A percentile compares a stretch with the other conserved stretches of the same genome.
These are phyloP conservation scores for Aspergillus bertholletiae DNA, from an alignment of 495 filamentous ascomycete genomes.

Conservation along the genomic window DNA sequence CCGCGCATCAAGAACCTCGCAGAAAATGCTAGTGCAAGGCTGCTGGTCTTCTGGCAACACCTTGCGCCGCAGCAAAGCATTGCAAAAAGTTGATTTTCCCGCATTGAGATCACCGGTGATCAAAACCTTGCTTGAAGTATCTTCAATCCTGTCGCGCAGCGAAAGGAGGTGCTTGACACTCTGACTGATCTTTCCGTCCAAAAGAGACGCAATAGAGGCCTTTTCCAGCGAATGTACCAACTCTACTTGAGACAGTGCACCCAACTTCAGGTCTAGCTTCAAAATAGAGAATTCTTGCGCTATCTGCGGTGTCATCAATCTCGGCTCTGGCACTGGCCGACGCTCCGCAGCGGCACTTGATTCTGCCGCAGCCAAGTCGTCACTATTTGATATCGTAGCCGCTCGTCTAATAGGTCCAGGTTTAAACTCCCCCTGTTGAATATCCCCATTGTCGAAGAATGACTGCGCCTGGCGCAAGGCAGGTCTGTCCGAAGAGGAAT, in stretches of 20 bases:
- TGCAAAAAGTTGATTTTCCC: slow-evolving; percentile 98
- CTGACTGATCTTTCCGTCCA: slow-evolving; percentile 91
- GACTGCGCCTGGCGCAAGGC: slow-evolving; percentile 53
- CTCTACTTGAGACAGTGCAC: slow-evolving; percentile 78
- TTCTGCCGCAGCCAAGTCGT: slow-evolving; percentile 59
- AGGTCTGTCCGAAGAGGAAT: slow-evolving; percentile 38
- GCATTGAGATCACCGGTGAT: slow-evolving; percentile 98
- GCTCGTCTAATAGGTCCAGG: slow-evolving; percentile 61
- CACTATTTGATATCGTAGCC: slow-evolving; percentile 64
- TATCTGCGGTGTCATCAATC: slow-evolving; percentile 87
- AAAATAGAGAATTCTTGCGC: slow-evolving; percentile 93
- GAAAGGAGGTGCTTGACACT: slow-evolving; percentile 86
- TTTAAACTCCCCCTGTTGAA: slow-evolving; percentile 34
- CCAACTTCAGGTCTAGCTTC: slow-evolving; percentile 91
- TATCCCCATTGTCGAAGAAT: slow-evolving; percentile 27
- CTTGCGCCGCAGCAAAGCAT: slow-evolving; percentile 87
- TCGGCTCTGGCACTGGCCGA: slow-evolving; percentile 55
- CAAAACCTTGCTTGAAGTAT: slow-evolving; percentile 94
- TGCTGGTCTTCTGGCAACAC: slow-evolving; percentile 95
- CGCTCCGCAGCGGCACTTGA: slow-evolving; percentile 66
- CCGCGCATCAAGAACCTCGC: slow-evolving; percentile 88
- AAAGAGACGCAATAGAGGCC: slow-evolving; percentile 76
- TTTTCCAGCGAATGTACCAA: slow-evolving; percentile 97
- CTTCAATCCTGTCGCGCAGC: slow-evolving; percentile 90
- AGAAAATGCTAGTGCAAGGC: slow-evolving; percentile 98